Percentiles rank a stretch among this genome's conserved stretches.
Evolutionary conservation across 495 filamentous ascomycete genomes (phyloP).

Genomic region (Daldinia caldariorum): DNA sequence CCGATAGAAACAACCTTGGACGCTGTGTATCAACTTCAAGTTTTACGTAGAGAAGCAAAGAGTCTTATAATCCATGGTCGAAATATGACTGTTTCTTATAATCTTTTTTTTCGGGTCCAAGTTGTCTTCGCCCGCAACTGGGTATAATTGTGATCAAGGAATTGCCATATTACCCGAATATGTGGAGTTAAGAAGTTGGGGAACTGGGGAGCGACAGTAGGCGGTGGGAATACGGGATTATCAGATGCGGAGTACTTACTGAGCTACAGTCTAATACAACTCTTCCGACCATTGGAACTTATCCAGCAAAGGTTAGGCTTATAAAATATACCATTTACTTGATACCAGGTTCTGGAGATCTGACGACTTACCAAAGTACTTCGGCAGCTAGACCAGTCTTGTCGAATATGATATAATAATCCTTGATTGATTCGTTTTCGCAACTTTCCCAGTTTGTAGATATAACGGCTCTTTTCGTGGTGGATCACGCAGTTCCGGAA

Average conservation of each 20-base stretch:
- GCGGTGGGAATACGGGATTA: conserved; percentile 11
- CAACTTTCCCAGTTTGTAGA: conserved; percentile 8
- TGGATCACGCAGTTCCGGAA: conserved; percentile 27
- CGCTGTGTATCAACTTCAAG: no score
- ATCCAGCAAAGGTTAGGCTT: background rate
- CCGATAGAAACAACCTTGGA: no score
- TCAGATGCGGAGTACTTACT: conserved; percentile 38
- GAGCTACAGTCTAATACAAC: conserved; percentile 1
- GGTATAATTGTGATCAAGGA: conserved; percentile 9
- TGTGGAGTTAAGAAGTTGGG: conserved; percentile 43
- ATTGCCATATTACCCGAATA: conserved; percentile 39
- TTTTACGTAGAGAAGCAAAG: no score
- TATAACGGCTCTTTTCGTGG: conserved; percentile 32
- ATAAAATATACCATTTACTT: background rate
- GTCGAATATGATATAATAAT: background rate
- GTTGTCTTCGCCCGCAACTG: conserved; percentile 6
- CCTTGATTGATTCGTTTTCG: background rate
- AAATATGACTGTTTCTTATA: background rate
- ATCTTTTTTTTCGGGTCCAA: no score
- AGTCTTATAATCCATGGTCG: background rate
- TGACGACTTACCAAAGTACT: background rate
- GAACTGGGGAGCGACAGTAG: conserved; percentile 27
- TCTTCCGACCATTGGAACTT: background rate
- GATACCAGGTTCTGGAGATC: background rate
- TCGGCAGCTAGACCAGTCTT: background rate